These are phyloP conservation scores for Phytophthora litchii DNA, from an alignment of 352 stramenopile species.

Conservation along the genomic window DNA sequence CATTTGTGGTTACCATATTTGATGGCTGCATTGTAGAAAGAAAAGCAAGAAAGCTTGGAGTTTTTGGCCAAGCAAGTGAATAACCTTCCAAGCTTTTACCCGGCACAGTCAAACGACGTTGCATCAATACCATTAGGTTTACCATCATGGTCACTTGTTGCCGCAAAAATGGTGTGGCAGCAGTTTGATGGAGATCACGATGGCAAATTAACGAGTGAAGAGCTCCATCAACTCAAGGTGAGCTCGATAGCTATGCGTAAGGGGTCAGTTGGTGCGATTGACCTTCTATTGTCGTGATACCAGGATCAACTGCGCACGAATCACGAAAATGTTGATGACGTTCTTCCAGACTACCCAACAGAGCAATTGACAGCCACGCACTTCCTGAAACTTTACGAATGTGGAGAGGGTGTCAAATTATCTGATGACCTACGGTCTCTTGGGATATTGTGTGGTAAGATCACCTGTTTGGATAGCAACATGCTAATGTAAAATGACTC, in stretches of 20 bases:
- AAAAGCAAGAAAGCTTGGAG: constrained; percentile 60
- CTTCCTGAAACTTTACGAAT: constrained; percentile 44
- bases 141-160: constrained; percentile 38
- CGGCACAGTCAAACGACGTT: neutral
- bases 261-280: neutral
- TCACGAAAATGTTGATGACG: constrained; percentile 33
- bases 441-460: constrained; percentile 51
- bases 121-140: constrained; percentile 11
- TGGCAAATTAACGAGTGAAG: constrained; percentile 30
- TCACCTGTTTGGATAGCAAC: neutral
- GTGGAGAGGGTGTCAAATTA: constrained; percentile 28
- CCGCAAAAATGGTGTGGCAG: constrained; percentile 48
- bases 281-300: neutral
- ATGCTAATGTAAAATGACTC: neutral
- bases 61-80: constrained; percentile 46
- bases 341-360: constrained; percentile 18
- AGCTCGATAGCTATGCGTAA: constrained; percentile 9
- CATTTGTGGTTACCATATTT: neutral
- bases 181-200: constrained; percentile 44
- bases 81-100: constrained; percentile 33
- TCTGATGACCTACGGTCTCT: constrained; percentile 45
- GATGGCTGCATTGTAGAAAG: constrained; percentile 40
- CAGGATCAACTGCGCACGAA: constrained; percentile 34
- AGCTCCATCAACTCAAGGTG: constrained; percentile 50
- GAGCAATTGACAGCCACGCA: constrained; percentile 16